Base-by-base conservation (phyloP, 768 basidiomycete genomes). In the Rhodotorula babjevae region DNA sequence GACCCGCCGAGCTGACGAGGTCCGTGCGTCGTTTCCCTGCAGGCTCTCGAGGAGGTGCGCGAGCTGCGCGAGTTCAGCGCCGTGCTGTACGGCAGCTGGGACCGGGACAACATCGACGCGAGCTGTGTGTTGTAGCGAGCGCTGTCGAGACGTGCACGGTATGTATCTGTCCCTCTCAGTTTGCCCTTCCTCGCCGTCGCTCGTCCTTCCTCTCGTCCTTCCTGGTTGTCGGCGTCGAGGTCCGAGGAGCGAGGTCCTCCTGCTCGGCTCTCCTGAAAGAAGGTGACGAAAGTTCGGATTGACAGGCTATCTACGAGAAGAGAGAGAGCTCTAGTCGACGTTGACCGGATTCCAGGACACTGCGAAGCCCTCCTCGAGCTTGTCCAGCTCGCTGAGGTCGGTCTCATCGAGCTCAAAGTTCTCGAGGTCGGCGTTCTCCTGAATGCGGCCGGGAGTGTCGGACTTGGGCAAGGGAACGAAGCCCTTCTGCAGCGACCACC, bases 401-500 rank as follows among this genome's bases (percentile, higher is more conserved):
- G 77, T 87, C 33, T 80, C 79, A 60, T 79, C 80, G 31, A 96
- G 82, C 65, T 86, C 86, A 76, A 94, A 94, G 77, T 90, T 88
- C 71, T 86, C 94, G 0, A 95, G 79, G 36, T 89, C 80, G 2
- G 87, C 81, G 74, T 96, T 96, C 14, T 71, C 71, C 63, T 77
- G 76, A 77, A 97, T 90, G 44, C 92, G 87, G 25, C 81, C 81
- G 0, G 88, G 85, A 4, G 86, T 90, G 44, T 85, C 85, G 58
- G 89, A 90, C 81, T 94, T 94, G 3, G 92, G 90, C 16, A 97
- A 85, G 0, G 91, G 90, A 0, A 91, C 85, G 60, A n/a, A 76
- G 44, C 82, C 83, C 61, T 80, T 79, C 65, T 85, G 84, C 33
- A 85, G 76, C 44, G 79, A 81, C 84, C 84, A 85, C 40, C 84